Evolutionary conservation across 225 moss, liverwort and hornwort genomes (phyloP).

Genomic region (Straminergon stramineum): DNA sequence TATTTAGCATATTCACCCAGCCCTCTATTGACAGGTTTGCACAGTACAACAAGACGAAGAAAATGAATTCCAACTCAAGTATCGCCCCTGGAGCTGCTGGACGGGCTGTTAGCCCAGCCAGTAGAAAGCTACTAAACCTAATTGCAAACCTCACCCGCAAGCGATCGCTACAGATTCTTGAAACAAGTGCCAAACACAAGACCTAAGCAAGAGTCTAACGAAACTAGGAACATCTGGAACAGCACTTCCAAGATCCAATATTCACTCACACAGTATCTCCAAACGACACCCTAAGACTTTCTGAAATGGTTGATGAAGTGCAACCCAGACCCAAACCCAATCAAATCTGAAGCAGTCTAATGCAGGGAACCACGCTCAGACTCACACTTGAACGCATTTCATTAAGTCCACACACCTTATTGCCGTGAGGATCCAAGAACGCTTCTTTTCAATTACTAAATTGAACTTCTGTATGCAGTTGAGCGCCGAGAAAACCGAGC

Average conservation of each 20-base stretch:
- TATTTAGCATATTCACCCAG: background rate
- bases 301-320: background rate
- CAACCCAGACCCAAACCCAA: background rate
- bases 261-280: background rate
- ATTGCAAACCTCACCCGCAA: background rate
- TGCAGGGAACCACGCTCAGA: background rate
- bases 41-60: background rate
- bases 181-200: background rate
- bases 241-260: background rate
- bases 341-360: background rate
- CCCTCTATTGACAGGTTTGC: background rate
- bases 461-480: constrained; percentile 24
- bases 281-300: background rate
- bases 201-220: background rate
- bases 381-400: background rate
- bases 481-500: constrained; percentile 62
- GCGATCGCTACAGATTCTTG: background rate
- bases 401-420: background rate
- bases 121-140: background rate
- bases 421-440: background rate
- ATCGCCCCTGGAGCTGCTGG: fast-evolving
- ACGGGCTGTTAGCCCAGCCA: background rate
- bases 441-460: background rate
- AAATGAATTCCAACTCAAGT: background rate
- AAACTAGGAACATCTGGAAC: background rate